These are phyloP conservation scores for Achaetomium macrosporum DNA, from an alignment of 2,329 filamentous ascomycete species.

Conservation along the genomic window DNA sequence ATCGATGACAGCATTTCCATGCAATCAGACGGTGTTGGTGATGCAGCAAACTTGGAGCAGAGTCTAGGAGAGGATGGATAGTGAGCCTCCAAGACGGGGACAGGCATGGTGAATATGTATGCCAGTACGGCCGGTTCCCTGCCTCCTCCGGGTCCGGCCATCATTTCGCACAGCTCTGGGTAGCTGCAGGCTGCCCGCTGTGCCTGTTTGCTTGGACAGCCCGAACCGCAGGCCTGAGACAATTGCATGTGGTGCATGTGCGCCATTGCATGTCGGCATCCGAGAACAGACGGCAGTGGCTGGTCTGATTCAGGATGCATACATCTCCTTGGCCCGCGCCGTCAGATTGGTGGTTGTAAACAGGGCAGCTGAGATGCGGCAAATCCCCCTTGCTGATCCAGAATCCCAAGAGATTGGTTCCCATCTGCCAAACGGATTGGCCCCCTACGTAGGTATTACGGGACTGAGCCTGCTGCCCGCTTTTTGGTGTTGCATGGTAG, in stretches of 20 bases:
- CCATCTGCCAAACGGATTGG: too few species aligned
- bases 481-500: too few species aligned
- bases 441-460: too few species aligned
- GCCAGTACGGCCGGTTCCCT: not conserved
- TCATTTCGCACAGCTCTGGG: not conserved
- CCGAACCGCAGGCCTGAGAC: not conserved
- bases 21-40: too few species aligned
- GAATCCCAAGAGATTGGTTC: too few species aligned
- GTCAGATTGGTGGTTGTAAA: not conserved
- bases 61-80: too few species aligned
- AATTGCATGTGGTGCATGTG: not conserved
- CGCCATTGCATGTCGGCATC: slow-evolving; percentile 3
- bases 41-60: not conserved
- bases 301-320: not conserved
- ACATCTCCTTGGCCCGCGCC: not conserved
- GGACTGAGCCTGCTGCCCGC: too few species aligned
- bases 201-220: slow-evolving; percentile 5
- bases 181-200: not conserved
- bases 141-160: not conserved
- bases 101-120: not conserved
- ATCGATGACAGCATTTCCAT: not conserved
- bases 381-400: not conserved
- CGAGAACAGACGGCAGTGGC: not conserved
- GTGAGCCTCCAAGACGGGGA: not conserved
- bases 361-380: not conserved